These are phyloP conservation scores for Teratosphaeria gauchensis DNA, from an alignment of 2,329 filamentous ascomycete species.

Conservation along the genomic window DNA sequence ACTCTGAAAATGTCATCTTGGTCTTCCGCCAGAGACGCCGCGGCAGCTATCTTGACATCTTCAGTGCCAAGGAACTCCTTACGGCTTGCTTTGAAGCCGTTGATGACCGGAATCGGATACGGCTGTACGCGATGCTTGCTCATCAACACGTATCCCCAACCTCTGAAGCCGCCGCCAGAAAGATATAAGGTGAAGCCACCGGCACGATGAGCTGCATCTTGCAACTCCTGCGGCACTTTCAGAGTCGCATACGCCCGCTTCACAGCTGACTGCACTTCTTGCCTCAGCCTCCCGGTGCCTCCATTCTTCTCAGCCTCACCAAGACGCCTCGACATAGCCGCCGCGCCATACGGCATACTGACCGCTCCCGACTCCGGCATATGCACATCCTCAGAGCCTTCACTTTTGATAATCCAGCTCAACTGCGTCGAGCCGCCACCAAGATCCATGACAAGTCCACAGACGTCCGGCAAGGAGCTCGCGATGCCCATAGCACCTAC, in stretches of 20 bases:
- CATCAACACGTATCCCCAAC: slow-evolving; percentile 86
- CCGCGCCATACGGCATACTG: slow-evolving; percentile 61
- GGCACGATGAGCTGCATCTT: slow-evolving; percentile 32
- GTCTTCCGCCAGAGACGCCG: slow-evolving; percentile 25
- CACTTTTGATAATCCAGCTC: slow-evolving; percentile 50
- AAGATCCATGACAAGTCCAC: slow-evolving; percentile 76
- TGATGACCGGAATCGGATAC: slow-evolving; percentile 76
- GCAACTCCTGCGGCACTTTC: slow-evolving; percentile 45
- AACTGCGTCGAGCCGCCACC: slow-evolving; percentile 67
- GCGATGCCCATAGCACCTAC: slow-evolving; percentile 77
- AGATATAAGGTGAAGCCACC: slow-evolving; percentile 65
- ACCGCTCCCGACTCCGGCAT: slow-evolving; percentile 48
- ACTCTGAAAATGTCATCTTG: slow-evolving; percentile 52
- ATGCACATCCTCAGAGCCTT: slow-evolving; percentile 39
- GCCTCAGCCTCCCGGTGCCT: slow-evolving; percentile 32
- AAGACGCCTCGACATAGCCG: slow-evolving; percentile 51
- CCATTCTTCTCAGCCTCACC: slow-evolving; percentile 33
- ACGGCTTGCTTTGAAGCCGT: slow-evolving; percentile 61
- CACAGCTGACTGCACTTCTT: slow-evolving; percentile 46
- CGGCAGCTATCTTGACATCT: slow-evolving; percentile 33
- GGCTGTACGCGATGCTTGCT: slow-evolving; percentile 61
- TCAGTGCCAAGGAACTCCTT: slow-evolving; percentile 50
- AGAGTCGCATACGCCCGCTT: slow-evolving; percentile 30
- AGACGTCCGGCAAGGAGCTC: slow-evolving; percentile 60
- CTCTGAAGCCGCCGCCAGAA: slow-evolving; percentile 81